phyloP scores from a whole-genome alignment of 768 basidiomycete genomes.

The Boletus sp. region DNA sequence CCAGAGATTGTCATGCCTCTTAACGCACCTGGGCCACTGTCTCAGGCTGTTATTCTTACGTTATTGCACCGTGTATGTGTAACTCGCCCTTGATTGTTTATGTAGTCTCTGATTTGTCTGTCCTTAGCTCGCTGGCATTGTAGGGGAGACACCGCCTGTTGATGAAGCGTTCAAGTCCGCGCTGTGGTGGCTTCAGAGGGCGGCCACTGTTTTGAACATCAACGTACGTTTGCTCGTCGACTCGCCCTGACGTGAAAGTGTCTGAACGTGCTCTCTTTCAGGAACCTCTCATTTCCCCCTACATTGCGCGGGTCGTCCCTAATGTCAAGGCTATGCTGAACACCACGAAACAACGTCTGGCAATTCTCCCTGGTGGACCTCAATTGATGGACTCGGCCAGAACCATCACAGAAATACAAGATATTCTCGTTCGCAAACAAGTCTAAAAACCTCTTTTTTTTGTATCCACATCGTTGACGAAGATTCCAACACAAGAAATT shows the following conservation, averaged over 20 bases:
- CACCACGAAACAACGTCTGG: constrained; percentile 75
- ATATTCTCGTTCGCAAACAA: constrained; percentile 52
- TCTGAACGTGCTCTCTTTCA: constrained; percentile 21
- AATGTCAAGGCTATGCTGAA: constrained; percentile 74
- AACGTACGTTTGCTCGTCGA: constrained; percentile 45
- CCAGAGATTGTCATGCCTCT: constrained; percentile 80
- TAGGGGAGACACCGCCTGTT: constrained; percentile 70
- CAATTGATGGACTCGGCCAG: constrained; percentile 65
- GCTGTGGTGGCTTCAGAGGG: constrained; percentile 85
- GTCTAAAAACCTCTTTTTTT: constrained; percentile 8
- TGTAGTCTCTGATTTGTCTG: neutral
- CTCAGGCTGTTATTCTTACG: constrained; percentile 81
- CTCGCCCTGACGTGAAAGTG: neutral
- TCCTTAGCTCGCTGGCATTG: constrained; percentile 64
- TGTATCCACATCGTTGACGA: constrained; percentile 1
- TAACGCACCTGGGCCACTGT: constrained; percentile 64
- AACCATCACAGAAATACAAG: constrained; percentile 72
- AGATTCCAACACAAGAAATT: neutral
- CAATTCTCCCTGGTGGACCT: constrained; percentile 71
- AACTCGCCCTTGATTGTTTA: constrained; percentile 2
- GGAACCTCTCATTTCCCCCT: constrained; percentile 81
- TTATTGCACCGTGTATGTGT: constrained; percentile 73
- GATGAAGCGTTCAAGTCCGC: constrained; percentile 81
- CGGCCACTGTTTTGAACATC: constrained; percentile 66
- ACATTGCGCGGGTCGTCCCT: constrained; percentile 76